phyloP scores from a whole-genome alignment of 805 yeast genomes.

The Debaryomyces tyrocola region DNA sequence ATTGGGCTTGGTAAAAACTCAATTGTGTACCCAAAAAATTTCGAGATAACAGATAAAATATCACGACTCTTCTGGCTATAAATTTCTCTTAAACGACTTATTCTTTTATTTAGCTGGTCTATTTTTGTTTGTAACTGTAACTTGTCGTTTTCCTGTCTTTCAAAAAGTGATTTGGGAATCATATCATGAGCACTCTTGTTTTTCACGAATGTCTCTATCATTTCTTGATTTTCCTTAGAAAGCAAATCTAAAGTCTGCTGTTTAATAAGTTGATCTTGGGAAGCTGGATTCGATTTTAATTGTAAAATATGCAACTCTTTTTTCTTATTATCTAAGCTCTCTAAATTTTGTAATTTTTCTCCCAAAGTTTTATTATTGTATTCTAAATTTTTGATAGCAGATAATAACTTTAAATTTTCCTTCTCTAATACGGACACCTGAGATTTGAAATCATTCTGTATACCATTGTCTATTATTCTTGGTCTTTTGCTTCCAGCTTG shows the following conservation, averaged over 20 bases:
- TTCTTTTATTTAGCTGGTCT: constrained; percentile 50
- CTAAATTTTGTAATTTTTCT: constrained; percentile 30
- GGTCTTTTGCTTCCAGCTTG: constrained; percentile 28
- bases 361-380: constrained; percentile 35
- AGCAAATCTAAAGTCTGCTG: constrained; percentile 50
- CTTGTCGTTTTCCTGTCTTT: constrained; percentile 58
- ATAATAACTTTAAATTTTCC: constrained; percentile 39
- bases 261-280: constrained; percentile 61
- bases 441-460: constrained; percentile 6
- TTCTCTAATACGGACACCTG: constrained; percentile 30
- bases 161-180: constrained; percentile 64
- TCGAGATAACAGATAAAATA: constrained; percentile 63
- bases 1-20: constrained; percentile 56
- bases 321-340: constrained; percentile 17
- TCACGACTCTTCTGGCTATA: constrained; percentile 69
- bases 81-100: constrained; percentile 52
- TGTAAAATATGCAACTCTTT: constrained; percentile 52
- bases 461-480: constrained; percentile 18
- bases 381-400: constrained; percentile 36
- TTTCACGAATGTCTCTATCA: constrained; percentile 34
- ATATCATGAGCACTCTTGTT: constrained; percentile 18
- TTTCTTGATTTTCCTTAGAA: constrained; percentile 56
- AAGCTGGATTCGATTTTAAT: constrained; percentile 63
- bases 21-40: constrained; percentile 69
- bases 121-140: constrained; percentile 47